Percentiles rank a stretch among this genome's conserved stretches.
Evolutionary conservation across 2,329 filamentous ascomycete species (phyloP).

Genomic region (Nothophaeocryptopus gaeumannii): DNA sequence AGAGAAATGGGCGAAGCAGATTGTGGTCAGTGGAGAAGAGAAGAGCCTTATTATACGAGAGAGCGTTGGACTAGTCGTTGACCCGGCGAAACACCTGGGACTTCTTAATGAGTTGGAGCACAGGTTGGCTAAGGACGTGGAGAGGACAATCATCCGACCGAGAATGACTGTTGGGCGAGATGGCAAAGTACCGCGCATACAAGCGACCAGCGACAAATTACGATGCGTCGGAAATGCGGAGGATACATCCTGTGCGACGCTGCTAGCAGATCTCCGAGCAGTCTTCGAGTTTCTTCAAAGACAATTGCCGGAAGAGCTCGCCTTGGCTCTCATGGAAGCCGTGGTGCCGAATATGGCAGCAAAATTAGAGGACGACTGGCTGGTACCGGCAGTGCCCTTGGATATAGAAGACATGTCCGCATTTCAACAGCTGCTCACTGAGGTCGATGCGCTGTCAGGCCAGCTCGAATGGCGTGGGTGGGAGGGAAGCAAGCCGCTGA

Average conservation of each 20-base stretch:
- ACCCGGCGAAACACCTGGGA: conserved; percentile 22
- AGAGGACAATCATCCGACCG: conserved; percentile 30
- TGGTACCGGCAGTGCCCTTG: conserved; percentile 72
- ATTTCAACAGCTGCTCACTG: conserved; percentile 69
- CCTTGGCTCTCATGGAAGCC: conserved; percentile 59
- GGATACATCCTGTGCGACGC: conserved; percentile 20
- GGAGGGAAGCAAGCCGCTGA: conserved; percentile 59
- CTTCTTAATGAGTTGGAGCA: conserved; percentile 28
- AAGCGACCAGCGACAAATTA: conserved; percentile 28
- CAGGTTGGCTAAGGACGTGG: conserved; percentile 31
- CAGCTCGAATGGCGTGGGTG: conserved; percentile 63
- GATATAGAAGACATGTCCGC: conserved; percentile 66
- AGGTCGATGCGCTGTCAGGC: conserved; percentile 62
- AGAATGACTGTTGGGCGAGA: conserved; percentile 24
- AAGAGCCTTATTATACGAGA: conserved; percentile 57
- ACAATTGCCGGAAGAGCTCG: conserved; percentile 49
- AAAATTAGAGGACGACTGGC: conserved; percentile 69
- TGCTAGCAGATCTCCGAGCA: conserved; percentile 44
- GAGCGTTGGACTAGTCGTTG: conserved; percentile 19
- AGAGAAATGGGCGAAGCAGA: conserved; percentile 70
- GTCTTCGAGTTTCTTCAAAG: conserved; percentile 53
- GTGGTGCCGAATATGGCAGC: conserved; percentile 69
- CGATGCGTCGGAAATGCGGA: conserved; percentile 20
- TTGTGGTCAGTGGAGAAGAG: conserved; percentile 59
- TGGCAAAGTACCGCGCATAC: conserved; percentile 18